phyloP scores from a whole-genome alignment of 805 yeast species.

The Lachancea nothofagi region DNA sequence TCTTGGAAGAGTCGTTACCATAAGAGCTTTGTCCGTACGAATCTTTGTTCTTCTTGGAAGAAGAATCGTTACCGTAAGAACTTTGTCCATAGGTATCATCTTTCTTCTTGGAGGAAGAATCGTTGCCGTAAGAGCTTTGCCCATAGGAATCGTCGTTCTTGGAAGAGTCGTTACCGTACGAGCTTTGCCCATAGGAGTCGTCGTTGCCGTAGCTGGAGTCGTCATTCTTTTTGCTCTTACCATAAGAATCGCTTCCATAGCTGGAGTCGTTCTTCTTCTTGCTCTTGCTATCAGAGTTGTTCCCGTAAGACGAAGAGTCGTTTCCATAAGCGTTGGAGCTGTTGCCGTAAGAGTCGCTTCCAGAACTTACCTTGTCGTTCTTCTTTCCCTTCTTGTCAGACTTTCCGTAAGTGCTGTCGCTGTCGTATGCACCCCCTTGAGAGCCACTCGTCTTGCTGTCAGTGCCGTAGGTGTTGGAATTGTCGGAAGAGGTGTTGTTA shows the following conservation, averaged over 20 bases:
- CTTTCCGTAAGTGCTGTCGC: slow-evolving; percentile 22
- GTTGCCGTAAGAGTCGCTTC: slow-evolving; percentile 11
- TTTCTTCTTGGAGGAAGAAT: slow-evolving; percentile 9
- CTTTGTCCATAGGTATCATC: slow-evolving; percentile 18
- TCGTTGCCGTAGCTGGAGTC: no score
- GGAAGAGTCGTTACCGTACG: slow-evolving; percentile 21
- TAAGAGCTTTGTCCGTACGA: slow-evolving; percentile 16
- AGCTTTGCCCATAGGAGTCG: slow-evolving; percentile 1
- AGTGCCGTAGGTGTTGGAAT: slow-evolving; percentile 24
- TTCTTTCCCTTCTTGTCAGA: neutral
- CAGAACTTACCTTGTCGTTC: slow-evolving; percentile 11
- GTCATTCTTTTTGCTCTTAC: slow-evolving; percentile 17
- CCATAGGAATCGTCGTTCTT: slow-evolving; percentile 24
- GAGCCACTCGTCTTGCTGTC: slow-evolving; percentile 17
- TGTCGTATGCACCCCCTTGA: slow-evolving; percentile 11
- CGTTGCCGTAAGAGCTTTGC: slow-evolving; percentile 18
- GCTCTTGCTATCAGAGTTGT: slow-evolving; percentile 13
- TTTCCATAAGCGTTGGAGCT: slow-evolving; percentile 16
- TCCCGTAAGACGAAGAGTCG: slow-evolving; percentile 11
- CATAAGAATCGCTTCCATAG: slow-evolving; percentile 23
- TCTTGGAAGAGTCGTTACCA: slow-evolving; percentile 22
- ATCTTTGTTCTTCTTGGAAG: slow-evolving; percentile 10
- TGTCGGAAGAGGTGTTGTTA: slow-evolving; percentile 16
- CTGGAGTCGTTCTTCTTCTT: neutral
- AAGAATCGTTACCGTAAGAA: slow-evolving; percentile 22